phyloP scores from a whole-genome alignment of 2,329 filamentous ascomycete species.

The Orbilia blumenaviensis region DNA sequence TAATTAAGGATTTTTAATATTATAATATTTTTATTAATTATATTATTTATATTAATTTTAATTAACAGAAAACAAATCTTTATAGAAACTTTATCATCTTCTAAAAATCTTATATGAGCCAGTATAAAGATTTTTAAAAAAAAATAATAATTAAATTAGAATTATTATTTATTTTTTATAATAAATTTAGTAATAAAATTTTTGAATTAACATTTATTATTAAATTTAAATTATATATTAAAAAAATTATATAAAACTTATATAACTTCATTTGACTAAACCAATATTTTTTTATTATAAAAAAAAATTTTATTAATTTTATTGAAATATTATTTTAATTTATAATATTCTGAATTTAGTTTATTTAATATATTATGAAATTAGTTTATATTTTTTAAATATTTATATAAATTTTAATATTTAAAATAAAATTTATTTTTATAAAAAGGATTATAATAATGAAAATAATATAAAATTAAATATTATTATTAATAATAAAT shows the following conservation, averaged over 20 bases:
- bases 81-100: background rate
- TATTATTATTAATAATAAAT: background rate
- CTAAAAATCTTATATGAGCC: background rate
- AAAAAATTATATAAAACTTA: background rate
- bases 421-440: background rate
- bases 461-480: background rate
- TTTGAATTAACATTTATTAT: background rate
- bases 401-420: background rate
- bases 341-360: background rate
- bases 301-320: too few species aligned
- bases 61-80: background rate
- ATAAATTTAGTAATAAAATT: slow-evolving; percentile 6
- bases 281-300: background rate
- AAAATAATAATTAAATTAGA: background rate
- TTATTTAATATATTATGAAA: background rate
- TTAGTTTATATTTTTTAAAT: background rate
- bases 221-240: background rate
- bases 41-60: background rate
- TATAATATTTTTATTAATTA: slow-evolving; percentile 2
- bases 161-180: background rate
- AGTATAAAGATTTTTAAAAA: background rate
- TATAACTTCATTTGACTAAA: background rate
- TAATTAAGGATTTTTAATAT: background rate
- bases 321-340: background rate
- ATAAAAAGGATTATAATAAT: too few species aligned